Conservation (phyloP, 345 rosid species). For the Gossypium turneri region DNA sequence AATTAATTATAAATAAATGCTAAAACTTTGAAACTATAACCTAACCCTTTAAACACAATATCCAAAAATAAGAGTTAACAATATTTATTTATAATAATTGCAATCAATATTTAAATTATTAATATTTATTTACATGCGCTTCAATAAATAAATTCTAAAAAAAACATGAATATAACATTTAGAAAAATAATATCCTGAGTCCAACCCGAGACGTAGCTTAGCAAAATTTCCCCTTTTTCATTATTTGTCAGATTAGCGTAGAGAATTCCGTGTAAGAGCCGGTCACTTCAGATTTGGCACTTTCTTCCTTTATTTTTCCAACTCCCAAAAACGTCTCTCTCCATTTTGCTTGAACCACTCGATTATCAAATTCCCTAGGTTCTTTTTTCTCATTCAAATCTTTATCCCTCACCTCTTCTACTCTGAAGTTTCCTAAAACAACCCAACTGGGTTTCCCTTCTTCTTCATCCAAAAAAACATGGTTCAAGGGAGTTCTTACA, state of each 20-base stretch:
- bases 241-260: background rate
- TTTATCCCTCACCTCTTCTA: background rate
- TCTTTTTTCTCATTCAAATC: background rate
- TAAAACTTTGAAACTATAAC: accelerated
- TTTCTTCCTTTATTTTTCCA: background rate
- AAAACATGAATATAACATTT: too few relatives aligned
- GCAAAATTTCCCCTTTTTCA: too few relatives aligned
- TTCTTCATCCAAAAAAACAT: conserved; percentile 11
- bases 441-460: background rate
- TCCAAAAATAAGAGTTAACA: too few relatives aligned
- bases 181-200: too few relatives aligned
- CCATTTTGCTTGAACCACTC: background rate
- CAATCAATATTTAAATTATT: too few relatives aligned
- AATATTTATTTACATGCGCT: too few relatives aligned
- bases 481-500: conserved; percentile 20
- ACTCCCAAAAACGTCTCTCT: conserved; percentile 8
- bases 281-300: conserved; percentile 5
- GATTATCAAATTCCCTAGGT: background rate
- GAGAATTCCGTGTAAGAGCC: background rate
- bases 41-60: too few relatives aligned
- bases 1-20: too few relatives aligned
- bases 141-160: too few relatives aligned
- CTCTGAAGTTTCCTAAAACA: background rate
- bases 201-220: too few relatives aligned
- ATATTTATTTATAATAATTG: too few relatives aligned